Base-by-base conservation (phyloP, 139 green algal species). In the Chara braunii region DNA sequence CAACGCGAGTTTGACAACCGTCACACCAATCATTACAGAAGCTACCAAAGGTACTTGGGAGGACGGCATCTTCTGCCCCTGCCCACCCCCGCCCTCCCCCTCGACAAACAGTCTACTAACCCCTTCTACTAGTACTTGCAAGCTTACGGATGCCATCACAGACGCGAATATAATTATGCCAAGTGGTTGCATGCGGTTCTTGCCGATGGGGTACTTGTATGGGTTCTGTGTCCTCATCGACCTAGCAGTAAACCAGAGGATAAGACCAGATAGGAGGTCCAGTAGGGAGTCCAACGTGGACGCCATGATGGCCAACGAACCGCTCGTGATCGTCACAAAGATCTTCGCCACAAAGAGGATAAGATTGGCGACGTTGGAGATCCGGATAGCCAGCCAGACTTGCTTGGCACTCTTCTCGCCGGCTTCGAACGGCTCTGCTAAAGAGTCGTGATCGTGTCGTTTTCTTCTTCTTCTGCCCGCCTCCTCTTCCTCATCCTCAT, bases 111-210 rank as follows among this genome's bases (percentile, higher is more conserved):
- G 33, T 9, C 18, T 11, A 57, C 58, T 29, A 3, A 81, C 31
- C 33, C 45, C 65, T 36, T 85, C 81, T n/a, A 85, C 45, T 8
- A 86, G 37, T 2, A 85, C 60, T 0, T 77, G 59, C 14, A 86
- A 80, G 3, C 68, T 70, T 0, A 82, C 58, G 5, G 68, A 85
- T 9, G 70, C 81, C 81, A 86, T 86, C 37, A 85, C 75, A 43
- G 53, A 70, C 8, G 44, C 56, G 48, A 86, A 86, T 30, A 86
- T 76, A 22, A 86, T 79, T 23, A 86, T 79, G 14, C 81, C 81
- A 54, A 74, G 65, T 14, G 65, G 65, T 64, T 87, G 72, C 81
- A 87, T 84, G 23, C 81, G 68, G 44, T 62, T 77, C 56, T 84
- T 78, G 22, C 74, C 80, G 30, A 81, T 79, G 12, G 78, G 78